phyloP scores from a whole-genome alignment of 139 green algal genomes.

The Ettlia oleoabundans region DNA sequence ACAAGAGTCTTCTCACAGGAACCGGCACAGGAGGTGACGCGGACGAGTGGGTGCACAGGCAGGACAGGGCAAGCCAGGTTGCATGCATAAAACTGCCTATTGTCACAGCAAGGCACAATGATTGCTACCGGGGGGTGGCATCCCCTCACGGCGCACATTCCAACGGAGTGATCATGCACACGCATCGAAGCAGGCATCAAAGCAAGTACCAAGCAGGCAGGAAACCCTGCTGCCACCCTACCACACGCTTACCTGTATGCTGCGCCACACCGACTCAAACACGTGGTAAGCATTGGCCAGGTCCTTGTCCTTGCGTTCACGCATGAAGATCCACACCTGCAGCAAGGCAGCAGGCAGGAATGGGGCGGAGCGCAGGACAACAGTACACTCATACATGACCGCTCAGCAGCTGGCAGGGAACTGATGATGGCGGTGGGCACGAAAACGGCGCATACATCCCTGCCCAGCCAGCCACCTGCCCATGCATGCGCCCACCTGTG shows the following conservation, averaged over 20 bases:
- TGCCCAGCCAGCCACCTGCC: not conserved
- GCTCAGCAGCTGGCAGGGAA: not conserved
- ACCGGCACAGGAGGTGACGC: not conserved
- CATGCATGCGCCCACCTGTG: not conserved
- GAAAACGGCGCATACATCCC: too few species aligned
- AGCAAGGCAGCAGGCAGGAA: not conserved
- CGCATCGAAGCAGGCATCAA: not conserved
- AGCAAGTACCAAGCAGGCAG: too few species aligned
- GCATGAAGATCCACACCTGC: constrained; percentile 81
- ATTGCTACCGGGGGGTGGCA: too few species aligned
- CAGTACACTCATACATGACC: too few species aligned
- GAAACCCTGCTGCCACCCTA: not conserved
- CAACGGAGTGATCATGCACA: too few species aligned
- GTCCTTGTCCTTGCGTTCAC: constrained; percentile 86
- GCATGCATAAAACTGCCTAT: too few species aligned
- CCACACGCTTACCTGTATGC: constrained; percentile 25
- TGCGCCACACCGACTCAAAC: constrained; percentile 70
- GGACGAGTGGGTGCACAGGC: not conserved
- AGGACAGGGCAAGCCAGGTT: too few species aligned
- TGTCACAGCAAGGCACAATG: too few species aligned
- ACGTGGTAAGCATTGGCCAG: constrained; percentile 80
- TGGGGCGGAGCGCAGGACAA: too few species aligned
- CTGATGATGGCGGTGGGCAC: too few species aligned
- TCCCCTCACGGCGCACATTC: too few species aligned
- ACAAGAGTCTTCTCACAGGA: too few species aligned